Evolutionary conservation across 352 stramenopile species (phyloP).

Genomic region (Ophiocytium majus): DNA sequence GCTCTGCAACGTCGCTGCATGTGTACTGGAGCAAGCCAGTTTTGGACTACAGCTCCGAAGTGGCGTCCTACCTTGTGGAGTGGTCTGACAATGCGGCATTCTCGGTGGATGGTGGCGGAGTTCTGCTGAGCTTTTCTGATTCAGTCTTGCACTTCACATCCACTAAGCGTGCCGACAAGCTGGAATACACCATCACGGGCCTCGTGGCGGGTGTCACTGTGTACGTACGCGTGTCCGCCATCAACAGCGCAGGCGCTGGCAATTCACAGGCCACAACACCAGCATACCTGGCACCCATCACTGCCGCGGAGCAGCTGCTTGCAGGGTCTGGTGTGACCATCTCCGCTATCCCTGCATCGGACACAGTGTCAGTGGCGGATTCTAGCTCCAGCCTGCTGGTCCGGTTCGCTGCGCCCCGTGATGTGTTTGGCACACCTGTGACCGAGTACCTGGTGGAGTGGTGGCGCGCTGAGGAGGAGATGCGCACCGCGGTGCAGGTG

Average conservation of each 20-base stretch:
- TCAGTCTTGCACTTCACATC: constrained; percentile 63
- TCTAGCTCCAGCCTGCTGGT: constrained; percentile 64
- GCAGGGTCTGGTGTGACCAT: constrained; percentile 62
- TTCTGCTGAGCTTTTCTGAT: constrained; percentile 33
- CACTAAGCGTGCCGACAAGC: not conserved
- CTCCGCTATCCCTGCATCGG: constrained; percentile 53
- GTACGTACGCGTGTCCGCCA: constrained; percentile 76
- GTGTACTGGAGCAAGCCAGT: constrained; percentile 77
- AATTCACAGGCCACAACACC: constrained; percentile 53
- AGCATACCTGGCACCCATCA: constrained; percentile 59
- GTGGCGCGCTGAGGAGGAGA: constrained; percentile 59
- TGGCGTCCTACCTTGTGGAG: constrained; percentile 78
- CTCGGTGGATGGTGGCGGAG: too few relatives aligned
- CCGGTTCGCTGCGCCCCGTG: constrained; percentile 61
- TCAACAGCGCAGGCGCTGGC: constrained; percentile 72
- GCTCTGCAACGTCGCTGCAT: constrained; percentile 62
- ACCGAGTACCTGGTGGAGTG: constrained; percentile 69
- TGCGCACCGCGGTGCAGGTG: constrained; percentile 61
- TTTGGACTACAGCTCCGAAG: constrained; percentile 72
- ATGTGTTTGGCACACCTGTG: constrained; percentile 63
- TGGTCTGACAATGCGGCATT: constrained; percentile 69
- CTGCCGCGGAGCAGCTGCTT: constrained; percentile 60
- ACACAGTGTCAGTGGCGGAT: constrained; percentile 62
- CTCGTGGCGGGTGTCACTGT: constrained; percentile 59
- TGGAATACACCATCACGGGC: constrained; percentile 70